phyloP scores from a whole-genome alignment of 2,329 filamentous ascomycete species.

The Zarea fungicola region DNA sequence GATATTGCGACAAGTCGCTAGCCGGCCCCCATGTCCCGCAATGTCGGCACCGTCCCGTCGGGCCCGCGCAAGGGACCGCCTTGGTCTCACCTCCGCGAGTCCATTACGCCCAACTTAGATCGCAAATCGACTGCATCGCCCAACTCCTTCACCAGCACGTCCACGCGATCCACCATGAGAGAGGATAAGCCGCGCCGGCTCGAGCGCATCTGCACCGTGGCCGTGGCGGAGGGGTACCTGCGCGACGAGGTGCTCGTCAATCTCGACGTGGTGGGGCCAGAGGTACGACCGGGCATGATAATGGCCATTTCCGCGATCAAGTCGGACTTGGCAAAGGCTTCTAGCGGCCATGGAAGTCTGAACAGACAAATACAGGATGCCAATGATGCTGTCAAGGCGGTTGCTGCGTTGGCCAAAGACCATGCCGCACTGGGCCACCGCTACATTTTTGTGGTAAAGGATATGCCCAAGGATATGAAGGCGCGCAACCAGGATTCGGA shows the following conservation, averaged over 20 bases:
- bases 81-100: conserved; percentile 50
- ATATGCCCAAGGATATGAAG: conserved; percentile 64
- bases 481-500: conserved; percentile 59
- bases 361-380: conserved; percentile 28
- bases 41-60: conserved; percentile 34
- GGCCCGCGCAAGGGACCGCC: conserved; percentile 42
- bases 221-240: conserved; percentile 68
- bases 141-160: conserved; percentile 44
- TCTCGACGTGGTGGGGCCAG: conserved; percentile 60
- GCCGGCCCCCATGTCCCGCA: conserved; percentile 33
- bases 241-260: conserved; percentile 78
- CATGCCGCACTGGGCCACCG: conserved; percentile 30
- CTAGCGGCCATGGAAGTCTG: conserved; percentile 24
- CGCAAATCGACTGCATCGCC: conserved; percentile 34
- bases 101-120: conserved; percentile 39
- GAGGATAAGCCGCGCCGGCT: conserved; percentile 29
- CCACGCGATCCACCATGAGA: conserved; percentile 43
- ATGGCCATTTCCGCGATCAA: conserved; percentile 66
- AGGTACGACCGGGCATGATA: conserved; percentile 60
- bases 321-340: conserved; percentile 38
- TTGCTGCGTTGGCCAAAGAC: conserved; percentile 18
- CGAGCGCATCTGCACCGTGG: conserved; percentile 48
- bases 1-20: conserved; percentile 17
- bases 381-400: conserved; percentile 20
- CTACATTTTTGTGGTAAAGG: conserved; percentile 69